Evolutionary conservation across 306 rosid species (phyloP), one percentile per base, ranked within the genome.

Genomic region (Arachis stenosperma): DNA sequence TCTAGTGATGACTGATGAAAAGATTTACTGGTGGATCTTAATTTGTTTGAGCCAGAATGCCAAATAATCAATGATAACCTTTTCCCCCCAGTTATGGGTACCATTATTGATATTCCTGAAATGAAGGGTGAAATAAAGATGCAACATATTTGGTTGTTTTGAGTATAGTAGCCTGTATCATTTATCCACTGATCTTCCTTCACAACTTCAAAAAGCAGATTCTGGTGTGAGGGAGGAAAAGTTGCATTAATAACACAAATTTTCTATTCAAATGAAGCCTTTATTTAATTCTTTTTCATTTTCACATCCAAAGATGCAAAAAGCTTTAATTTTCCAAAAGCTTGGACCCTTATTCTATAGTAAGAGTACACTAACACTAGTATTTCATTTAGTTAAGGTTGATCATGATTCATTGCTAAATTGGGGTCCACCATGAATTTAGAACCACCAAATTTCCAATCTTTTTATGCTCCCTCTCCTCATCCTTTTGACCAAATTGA

Each of bases 401-500:
- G 76, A 74, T 82, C 73, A 46, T 78, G 75, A 67, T 84, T 82
- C 75, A 46, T 78, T 72, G 63, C 85, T 79, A 65, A 82, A 78
- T 52, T 33, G 61, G 88, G 86, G 76, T 70, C 89, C 88, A 83
- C 84, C 81, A 50, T 75, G 42, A 43, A 56, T 65, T 58, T 39
- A 67, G 70, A 55, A 61, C 48, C 70, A 71, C 58, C 55, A 75
- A 72, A 64, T 61, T 67, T 80, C 22, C 73, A 2, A 36, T 55
- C 78, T 66, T 81, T 82, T 76, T 60, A 82, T 56, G 77, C 54
- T 46, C 9, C 39, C 39, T 52, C 61, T 15, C 51, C 62, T 67
- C n/a, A 59, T 17, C 75, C 86, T 79, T 83, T 89, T 86, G 91
- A 89, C 91, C 84, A 81, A 78, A 53, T 73, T 78, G 84, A 81